Evolutionary conservation across 257 asterid genomes (phyloP), one percentile per base, ranked within the genome.

Genomic region (Plantago elongata): DNA sequence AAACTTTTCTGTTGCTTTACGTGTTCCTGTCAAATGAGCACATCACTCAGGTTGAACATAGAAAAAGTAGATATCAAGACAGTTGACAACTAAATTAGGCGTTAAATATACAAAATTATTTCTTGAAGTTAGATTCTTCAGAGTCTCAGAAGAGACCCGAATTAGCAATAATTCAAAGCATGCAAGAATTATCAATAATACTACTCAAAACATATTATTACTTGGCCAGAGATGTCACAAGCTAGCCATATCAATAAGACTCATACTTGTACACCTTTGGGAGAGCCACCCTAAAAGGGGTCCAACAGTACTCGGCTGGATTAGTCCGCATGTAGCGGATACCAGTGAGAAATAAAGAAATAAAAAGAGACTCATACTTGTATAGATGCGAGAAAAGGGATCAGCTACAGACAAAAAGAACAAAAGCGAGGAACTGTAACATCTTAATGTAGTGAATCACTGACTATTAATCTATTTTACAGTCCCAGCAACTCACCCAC

Each of bases 1-100:
- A 69, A 92, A 89, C 79, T 87, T 92, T 18, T 45, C 65, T 13
- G 83, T 8, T 45, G 99, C 95, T 78, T 81, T 89, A 67, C 83
- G 62, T 57, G 89, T 83, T 58, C 99, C 99, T 92, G 77, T 48
- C 49, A 72, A 74, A 70, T 61, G 47, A 66, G 37, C 45, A 15
- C 51, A 51, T 58, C 61, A 40, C 70, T 22, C 27, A 22, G 27
- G 27, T 63, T 59, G 68, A 17, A 55, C 42, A 49, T 9, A 37
- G 16, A 9, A 42, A 13, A 66, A 61, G 68, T 48, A 60, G 63
- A 64, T 60, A 47, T 49, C 54, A 58, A 63, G 69, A 47, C 61
- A 44, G 15, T n/a, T 13, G 9, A 7, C 9, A n/a, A 17, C 17
- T 49, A n/a, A 3, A 15, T 63, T 17, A 50, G 30, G 34, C 54